phyloP scores from a whole-genome alignment of 2,329 filamentous ascomycete genomes.

The Sclerotinia subarctica region DNA sequence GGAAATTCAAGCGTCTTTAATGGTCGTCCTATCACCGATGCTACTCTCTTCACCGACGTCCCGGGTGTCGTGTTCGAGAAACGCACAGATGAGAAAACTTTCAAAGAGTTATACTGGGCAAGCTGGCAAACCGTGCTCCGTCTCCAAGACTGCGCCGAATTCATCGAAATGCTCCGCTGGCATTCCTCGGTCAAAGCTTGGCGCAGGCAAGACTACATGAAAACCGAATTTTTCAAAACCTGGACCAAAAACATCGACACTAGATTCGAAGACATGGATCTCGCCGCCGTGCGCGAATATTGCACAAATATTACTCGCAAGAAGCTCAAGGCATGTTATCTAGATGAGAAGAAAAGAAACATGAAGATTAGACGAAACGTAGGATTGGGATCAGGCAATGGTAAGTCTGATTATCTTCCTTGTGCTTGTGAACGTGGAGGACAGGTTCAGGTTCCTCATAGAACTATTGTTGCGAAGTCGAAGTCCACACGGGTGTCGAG shows the following conservation, averaged over 20 bases:
- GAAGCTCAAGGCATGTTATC: constrained; percentile 19
- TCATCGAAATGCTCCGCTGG: constrained; percentile 21
- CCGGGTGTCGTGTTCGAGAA: constrained; percentile 18
- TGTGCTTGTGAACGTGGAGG: constrained; percentile 13
- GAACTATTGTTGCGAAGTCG: background rate
- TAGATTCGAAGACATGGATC: constrained; percentile 19
- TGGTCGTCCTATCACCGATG: constrained; percentile 19
- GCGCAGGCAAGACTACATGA: constrained; percentile 16
- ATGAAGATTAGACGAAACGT: constrained; percentile 7
- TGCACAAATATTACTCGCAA: constrained; percentile 17
- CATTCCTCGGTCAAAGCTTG: constrained; percentile 20
- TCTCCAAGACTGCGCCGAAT: constrained; percentile 19
- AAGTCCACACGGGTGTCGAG: constrained; percentile 6
- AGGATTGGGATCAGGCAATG: constrained; percentile 8
- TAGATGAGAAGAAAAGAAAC: constrained; percentile 18
- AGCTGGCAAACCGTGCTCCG: constrained; percentile 17
- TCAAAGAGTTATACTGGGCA: constrained; percentile 19
- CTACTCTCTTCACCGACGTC: constrained; percentile 17
- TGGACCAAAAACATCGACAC: constrained; percentile 20
- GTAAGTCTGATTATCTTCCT: constrained; percentile 19
- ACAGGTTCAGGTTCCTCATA: constrained; percentile 13
- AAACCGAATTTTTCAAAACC: constrained; percentile 18
- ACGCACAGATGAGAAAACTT: constrained; percentile 18
- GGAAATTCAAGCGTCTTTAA: constrained; percentile 20
- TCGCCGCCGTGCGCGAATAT: constrained; percentile 16